Evolutionary conservation across 2,329 filamentous ascomycete genomes (phyloP).

Genomic region (Epichloe festucae): DNA sequence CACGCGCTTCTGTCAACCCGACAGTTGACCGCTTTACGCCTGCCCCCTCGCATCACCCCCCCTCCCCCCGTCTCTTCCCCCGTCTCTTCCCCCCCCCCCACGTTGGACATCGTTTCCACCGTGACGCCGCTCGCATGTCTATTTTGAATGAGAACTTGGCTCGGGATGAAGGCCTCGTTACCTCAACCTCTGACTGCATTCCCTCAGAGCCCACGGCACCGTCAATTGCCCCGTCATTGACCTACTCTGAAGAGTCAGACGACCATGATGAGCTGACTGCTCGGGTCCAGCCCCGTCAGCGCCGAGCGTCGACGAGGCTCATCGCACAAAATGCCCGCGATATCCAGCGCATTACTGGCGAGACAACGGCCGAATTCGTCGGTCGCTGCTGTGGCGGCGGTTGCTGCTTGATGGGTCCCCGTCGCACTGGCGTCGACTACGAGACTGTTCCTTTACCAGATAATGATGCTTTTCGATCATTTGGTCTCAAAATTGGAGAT

Average conservation of each 20-base stretch:
- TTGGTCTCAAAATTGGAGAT: slow-evolving; percentile 62
- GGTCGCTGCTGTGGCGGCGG: slow-evolving; percentile 51
- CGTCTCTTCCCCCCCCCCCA: no score
- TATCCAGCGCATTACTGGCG: slow-evolving; percentile 50
- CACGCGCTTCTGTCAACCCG: not conserved
- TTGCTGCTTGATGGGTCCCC: slow-evolving; percentile 42
- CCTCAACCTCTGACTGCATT: slow-evolving; percentile 27
- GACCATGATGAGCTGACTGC: slow-evolving; percentile 39
- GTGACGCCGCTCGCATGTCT: not conserved
- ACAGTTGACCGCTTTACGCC: not conserved
- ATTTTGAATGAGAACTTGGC: slow-evolving; percentile 19
- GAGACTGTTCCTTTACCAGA: slow-evolving; percentile 50
- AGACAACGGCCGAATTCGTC: slow-evolving; percentile 48
- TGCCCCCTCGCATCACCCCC: not conserved
- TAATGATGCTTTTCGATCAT: slow-evolving; percentile 71
- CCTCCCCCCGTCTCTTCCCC: not conserved
- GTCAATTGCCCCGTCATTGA: slow-evolving; percentile 47
- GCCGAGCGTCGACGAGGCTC: slow-evolving; percentile 57
- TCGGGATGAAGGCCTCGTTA: slow-evolving; percentile 26
- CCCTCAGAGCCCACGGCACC: slow-evolving; percentile 32
- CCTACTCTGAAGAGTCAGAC: slow-evolving; percentile 50
- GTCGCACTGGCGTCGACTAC: slow-evolving; percentile 34
- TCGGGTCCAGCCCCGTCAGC: slow-evolving; percentile 32
- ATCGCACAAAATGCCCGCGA: slow-evolving; percentile 51
- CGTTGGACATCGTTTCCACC: not conserved